Base-by-base conservation (phyloP, 2,329 filamentous ascomycete species). In the Fusarium verrucosum region DNA sequence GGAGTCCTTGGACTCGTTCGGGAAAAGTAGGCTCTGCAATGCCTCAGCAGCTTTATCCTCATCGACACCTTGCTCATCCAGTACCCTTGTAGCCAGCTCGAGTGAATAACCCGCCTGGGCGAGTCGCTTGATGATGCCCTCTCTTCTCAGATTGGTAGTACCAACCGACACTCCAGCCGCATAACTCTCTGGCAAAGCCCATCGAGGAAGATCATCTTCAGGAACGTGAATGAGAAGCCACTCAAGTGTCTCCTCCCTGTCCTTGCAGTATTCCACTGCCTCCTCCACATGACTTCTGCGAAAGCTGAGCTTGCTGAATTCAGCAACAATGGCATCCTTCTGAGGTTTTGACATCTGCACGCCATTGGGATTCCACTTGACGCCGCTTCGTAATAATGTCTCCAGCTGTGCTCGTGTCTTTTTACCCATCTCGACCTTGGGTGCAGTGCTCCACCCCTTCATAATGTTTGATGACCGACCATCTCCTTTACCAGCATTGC, bases 151-250 rank as follows among this genome's bases (percentile, higher is more conserved):
- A 74, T 97, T 90, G 8, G 89, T 90, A 46, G 91, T 91, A 2
- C 89, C 94, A 65, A 99, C 89, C 40, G 89, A 92, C 23, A 98
- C 89, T 20, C 95, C 95, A 25, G 94, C 94, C 11, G 91, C 89
- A 75, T 99, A 99, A 61, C 89, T 91, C 77, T 96, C 94, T 0
- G 95, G 95, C 37, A 99, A 80, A 69, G 92, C 92, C 93, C 94
- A 98, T 8, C 86, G 82, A 2, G 95, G 95, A n/a, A 98, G 80
- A 72, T 98, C 95, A 74, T 99, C 95, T 74, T 99, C 95, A 2
- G 95, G 95, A 4, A 99, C 93, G 77, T 99, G 94, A 47, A 98
- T 94, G 44, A 99, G 84, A 16, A 99, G 84, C 95, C 95, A 99
- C 75, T 98, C 94, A 4, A 99, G 83, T 16, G 92, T 89, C 78